phyloP scores from a whole-genome alignment of 495 filamentous ascomycete genomes.

The Aspergillus funiculosus region DNA sequence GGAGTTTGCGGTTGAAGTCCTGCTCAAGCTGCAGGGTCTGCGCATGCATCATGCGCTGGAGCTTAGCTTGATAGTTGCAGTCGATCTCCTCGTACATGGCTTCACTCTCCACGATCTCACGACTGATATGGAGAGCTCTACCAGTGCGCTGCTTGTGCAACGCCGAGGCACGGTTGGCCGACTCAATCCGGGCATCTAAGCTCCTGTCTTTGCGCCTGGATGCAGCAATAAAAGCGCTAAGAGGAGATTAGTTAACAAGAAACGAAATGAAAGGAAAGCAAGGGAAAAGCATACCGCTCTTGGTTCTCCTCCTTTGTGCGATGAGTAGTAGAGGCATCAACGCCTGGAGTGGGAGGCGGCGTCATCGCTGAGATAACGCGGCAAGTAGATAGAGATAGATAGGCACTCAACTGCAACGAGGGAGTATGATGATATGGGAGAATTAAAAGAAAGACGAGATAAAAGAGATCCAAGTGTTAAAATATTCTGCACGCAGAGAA shows the following conservation, averaged over 20 bases:
- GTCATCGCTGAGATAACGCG: conserved; percentile 9
- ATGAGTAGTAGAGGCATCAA: conserved; percentile 35
- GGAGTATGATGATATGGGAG: background rate
- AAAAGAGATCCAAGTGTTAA: too few relatives aligned
- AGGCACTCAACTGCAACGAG: background rate
- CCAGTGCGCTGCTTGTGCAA: conserved; percentile 89
- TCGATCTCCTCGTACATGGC: conserved; percentile 99
- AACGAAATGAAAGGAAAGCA: background rate
- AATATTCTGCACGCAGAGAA: too few relatives aligned
- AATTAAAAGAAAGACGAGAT: too few relatives aligned
- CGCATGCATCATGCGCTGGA: conserved; percentile 38
- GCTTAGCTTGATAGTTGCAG: conserved; percentile 50
- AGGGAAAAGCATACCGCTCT: conserved; percentile 55
- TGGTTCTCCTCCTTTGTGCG: conserved; percentile 74
- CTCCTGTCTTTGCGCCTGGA: conserved; percentile 87
- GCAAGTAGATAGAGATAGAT: background rate
- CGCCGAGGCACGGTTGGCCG: conserved; percentile 78
- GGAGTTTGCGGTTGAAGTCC: conserved; percentile 37
- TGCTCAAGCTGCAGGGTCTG: conserved; percentile 41
- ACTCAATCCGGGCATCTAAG: conserved; percentile 84
- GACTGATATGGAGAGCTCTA: conserved; percentile 72
- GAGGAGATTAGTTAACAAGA: conserved; percentile 2
- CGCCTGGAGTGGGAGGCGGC: conserved; percentile 27
- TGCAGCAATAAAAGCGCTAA: conserved; percentile 89
- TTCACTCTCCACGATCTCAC: conserved; percentile 84